Evolutionary conservation across 1,284 basidiomycete genomes (phyloP).

Genomic region (Apiotrichum montevideense): DNA sequence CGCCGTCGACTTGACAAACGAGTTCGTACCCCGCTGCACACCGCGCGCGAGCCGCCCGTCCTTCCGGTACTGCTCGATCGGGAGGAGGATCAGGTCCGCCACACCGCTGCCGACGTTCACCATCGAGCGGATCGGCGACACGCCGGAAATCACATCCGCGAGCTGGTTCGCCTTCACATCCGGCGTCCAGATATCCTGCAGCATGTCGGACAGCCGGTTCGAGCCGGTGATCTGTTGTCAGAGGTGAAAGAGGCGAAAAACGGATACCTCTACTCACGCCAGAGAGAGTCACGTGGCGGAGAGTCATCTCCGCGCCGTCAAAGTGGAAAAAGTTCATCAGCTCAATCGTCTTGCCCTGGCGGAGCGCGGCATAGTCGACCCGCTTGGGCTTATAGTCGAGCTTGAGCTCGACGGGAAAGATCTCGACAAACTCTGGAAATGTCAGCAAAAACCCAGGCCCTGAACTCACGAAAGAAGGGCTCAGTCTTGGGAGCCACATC

Average conservation of each 20-base stretch:
- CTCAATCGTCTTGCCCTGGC: constrained; percentile 87
- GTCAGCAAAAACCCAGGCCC: neutral
- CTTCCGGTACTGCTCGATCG: constrained; percentile 95
- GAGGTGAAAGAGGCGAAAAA: neutral
- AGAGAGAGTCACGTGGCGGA: constrained; percentile 82
- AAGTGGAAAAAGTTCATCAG: constrained; percentile 99
- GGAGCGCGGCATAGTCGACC: constrained; percentile 87
- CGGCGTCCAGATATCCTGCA: constrained; percentile 98
- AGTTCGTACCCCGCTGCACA: constrained; percentile 85
- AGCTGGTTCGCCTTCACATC: constrained; percentile 98
- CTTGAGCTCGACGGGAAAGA: constrained; percentile 70
- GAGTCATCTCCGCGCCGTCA: constrained; percentile 94
- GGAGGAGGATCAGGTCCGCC: constrained; percentile 88
- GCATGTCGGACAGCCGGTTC: constrained; percentile 75
- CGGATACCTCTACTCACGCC: constrained; percentile 58
- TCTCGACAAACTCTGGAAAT: constrained; percentile 42
- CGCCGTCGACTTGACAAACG: constrained; percentile 88
- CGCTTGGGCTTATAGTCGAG: constrained; percentile 97
- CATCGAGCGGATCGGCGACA: constrained; percentile 87
- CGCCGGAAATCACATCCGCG: constrained; percentile 94
- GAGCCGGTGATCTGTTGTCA: constrained; percentile 71
- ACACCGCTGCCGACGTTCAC: constrained; percentile 96
- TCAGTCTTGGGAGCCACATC: constrained; percentile 37
- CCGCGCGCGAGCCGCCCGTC: constrained; percentile 89
- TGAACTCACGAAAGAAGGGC: constrained; percentile 46